A percentile compares a stretch with the other conserved stretches of the same genome.
Evolutionary conservation across 2,329 filamentous ascomycete species (phyloP).

Genomic region (Ampelomyces quisqualis): DNA sequence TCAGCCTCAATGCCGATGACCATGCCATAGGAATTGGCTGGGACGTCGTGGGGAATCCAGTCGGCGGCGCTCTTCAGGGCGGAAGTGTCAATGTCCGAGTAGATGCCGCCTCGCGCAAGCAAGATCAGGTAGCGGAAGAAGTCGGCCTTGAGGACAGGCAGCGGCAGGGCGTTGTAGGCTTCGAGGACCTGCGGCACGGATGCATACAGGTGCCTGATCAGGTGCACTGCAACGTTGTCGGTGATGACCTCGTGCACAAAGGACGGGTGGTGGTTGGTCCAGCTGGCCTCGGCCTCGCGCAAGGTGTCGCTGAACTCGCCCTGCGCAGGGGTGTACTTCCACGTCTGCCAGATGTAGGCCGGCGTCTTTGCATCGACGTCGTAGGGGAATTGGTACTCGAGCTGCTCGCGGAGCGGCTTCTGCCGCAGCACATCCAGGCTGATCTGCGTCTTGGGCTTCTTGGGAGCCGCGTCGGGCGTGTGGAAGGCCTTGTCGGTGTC

Average conservation of each 20-base stretch:
- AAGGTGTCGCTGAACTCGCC: conserved; percentile 72
- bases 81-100: conserved; percentile 79
- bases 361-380: conserved; percentile 86
- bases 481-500: conserved; percentile 33
- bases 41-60: conserved; percentile 81
- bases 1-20: conserved; percentile 96
- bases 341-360: conserved; percentile 99
- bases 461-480: conserved; percentile 32
- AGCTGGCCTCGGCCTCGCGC: conserved; percentile 81
- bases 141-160: conserved; percentile 61
- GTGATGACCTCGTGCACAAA: conserved; percentile 97
- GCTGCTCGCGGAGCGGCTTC: conserved; percentile 73
- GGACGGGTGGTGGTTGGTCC: conserved; percentile 81
- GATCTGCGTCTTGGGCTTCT: conserved; percentile 58
- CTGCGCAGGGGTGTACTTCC: conserved; percentile 82
- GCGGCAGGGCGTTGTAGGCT: conserved; percentile 52
- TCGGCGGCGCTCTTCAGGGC: conserved; percentile 80
- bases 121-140: conserved; percentile 70
- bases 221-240: conserved; percentile 78
- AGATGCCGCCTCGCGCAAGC: conserved; percentile 76
- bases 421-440: conserved; percentile 68
- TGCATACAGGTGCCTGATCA: conserved; percentile 84
- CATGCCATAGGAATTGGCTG: conserved; percentile 75
- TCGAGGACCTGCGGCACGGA: conserved; percentile 56
- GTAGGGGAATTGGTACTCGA: conserved; percentile 93